Base-by-base conservation (phyloP, 495 filamentous ascomycete species). In the Aspergillus cristatus region DNA sequence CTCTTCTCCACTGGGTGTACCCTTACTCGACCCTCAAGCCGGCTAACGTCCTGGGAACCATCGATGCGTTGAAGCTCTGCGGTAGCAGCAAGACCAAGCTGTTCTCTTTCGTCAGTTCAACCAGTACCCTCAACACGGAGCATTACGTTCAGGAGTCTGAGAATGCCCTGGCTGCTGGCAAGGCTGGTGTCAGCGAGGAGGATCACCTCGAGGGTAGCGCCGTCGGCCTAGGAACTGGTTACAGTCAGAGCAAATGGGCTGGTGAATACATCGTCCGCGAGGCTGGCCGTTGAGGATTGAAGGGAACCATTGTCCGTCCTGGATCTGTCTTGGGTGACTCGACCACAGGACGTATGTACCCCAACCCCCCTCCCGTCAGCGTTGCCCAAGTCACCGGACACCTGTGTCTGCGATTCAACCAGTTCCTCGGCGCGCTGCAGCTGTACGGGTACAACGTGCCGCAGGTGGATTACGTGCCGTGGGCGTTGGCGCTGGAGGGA, bases 241-340 rank as follows among this genome's bases (percentile, higher is more conserved):
- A 98, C 50, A 91, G 88, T 6, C 89, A 96, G 60, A 77, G 72
- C 34, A 98, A 98, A 66, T 87, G 83, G 82, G 79, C 77, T 15
- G 65, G 74, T 6, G 89, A 96, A 57, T 81, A 86, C 48, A 67
- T 98, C 11, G 75, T 89, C 33, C 70, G 82, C 13, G 85, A 83
- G 52, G 90, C 90, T 18, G 86, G 88, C 14, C 67, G 60, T 34
- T 64, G 86, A 40, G 91, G 91, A 18, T 68, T 98, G 8, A 64
- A 60, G 11, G 87, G 86, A 16, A 74, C 74, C 1, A 75, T 96
- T 28, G 63, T 98, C 28, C 75, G 91, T 2, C 84, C 91, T 10
- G 90, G 90, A 24, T 98, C 96, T 53, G 71, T 96, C 2, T 68
- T 81, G 6, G 91, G 89, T 16, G 82, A 89, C 46, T 75, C 78